Evolutionary conservation across 208 protist species (phyloP).

Genomic region (Angomonas ambiguus): DNA sequence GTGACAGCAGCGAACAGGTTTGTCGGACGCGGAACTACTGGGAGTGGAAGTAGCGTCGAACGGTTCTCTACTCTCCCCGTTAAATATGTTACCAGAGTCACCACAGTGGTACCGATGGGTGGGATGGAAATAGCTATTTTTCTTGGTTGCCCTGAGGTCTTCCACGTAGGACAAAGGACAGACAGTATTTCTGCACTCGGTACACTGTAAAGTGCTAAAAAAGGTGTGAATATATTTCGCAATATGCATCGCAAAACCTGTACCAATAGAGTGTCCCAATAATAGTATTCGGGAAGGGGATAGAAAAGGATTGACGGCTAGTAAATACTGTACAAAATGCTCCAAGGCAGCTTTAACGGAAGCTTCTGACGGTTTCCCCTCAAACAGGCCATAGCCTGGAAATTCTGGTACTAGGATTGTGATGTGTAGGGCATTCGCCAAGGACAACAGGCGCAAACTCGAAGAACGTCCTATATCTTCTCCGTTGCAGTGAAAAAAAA

Average conservation of each 20-base stretch:
- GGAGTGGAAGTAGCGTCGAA: background rate
- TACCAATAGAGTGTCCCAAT: slow-evolving; percentile 50
- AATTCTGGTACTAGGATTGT: slow-evolving; percentile 41
- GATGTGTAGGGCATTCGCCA: slow-evolving; percentile 46
- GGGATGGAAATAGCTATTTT: background rate
- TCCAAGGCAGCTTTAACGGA: slow-evolving; percentile 37
- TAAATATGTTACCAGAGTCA: no score
- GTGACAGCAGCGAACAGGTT: slow-evolving; percentile 18
- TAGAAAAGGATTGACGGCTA: slow-evolving; percentile 25
- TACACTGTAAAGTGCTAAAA: slow-evolving; percentile 16
- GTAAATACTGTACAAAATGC: slow-evolving; percentile 37
- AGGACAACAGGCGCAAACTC: slow-evolving; percentile 24
- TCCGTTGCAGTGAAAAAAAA: slow-evolving; percentile 52
- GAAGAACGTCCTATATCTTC: slow-evolving; percentile 37
- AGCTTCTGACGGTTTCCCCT: slow-evolving; percentile 27
- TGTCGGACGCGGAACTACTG: background rate
- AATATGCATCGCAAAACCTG: slow-evolving; percentile 33
- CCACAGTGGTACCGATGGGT: background rate
- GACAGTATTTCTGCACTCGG: background rate
- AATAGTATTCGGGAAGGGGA: slow-evolving; percentile 35
- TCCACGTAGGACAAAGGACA: background rate
- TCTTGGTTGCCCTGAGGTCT: background rate
- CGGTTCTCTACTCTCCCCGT: background rate
- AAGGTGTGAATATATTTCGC: slow-evolving; percentile 26
- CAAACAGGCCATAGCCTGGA: slow-evolving; percentile 38